Evolutionary conservation across 2,329 filamentous ascomycete species (phyloP).

Genomic region (Fulvia fulva): DNA sequence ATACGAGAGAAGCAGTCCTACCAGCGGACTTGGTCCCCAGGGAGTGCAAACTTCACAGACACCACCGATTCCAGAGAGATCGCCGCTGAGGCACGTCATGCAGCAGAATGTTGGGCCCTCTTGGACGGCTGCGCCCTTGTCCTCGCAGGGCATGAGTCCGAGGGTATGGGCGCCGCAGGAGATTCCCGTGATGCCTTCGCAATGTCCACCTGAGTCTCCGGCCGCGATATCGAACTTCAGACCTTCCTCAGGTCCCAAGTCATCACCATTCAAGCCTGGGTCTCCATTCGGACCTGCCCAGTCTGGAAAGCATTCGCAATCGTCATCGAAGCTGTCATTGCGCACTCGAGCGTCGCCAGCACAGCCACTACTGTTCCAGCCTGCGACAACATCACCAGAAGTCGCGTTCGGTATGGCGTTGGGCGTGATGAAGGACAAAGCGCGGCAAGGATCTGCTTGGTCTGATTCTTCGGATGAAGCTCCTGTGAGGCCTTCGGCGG

Average conservation of each 20-base stretch:
- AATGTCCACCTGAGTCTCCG: background rate
- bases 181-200: background rate
- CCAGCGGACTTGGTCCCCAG: background rate
- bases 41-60: slow-evolving; percentile 2
- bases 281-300: background rate
- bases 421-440: slow-evolving; percentile 1
- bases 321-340: background rate
- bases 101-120: background rate
- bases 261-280: background rate
- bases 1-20: background rate
- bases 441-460: background rate
- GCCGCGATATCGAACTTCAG: background rate
- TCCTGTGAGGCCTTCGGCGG: background rate
- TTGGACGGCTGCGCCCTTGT: background rate
- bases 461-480: slow-evolving; percentile 1
- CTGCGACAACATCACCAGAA: background rate
- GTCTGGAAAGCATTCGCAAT: background rate
- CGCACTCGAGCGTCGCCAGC: background rate
- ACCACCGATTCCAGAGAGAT: slow-evolving; percentile 19
- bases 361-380: background rate
- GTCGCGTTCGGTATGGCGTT: slow-evolving; percentile 1
- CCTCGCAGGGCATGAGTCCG: background rate
- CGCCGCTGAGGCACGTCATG: slow-evolving; percentile 8
- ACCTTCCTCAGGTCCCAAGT: background rate
- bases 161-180: too few relatives aligned